Percentiles rank a stretch among this genome's conserved stretches.
Conservation (phyloP, 2,329 filamentous ascomycete genomes). For the Xylaria sp. region DNA sequence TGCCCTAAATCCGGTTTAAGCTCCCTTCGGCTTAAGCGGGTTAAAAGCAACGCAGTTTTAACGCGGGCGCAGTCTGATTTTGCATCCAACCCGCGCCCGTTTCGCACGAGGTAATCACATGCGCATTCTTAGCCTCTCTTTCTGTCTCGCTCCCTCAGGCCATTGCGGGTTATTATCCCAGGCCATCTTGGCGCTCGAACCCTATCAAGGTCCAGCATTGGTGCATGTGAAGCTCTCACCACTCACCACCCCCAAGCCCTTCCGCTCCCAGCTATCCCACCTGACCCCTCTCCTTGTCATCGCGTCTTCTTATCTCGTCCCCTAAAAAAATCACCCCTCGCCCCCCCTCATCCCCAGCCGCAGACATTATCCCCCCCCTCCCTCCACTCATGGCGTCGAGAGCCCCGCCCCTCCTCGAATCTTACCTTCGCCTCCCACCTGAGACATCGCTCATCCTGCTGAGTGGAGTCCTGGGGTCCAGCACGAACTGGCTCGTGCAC, state of each 20-base stretch:
- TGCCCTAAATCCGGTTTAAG: slow-evolving; percentile 18
- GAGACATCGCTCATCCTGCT: slow-evolving; percentile 59
- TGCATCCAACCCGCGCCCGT: no score
- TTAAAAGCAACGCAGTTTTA: background rate
- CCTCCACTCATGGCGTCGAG: slow-evolving; percentile 40
- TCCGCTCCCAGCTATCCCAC: background rate
- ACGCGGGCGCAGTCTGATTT: background rate
- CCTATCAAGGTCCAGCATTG: background rate
- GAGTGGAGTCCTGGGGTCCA: slow-evolving; percentile 61
- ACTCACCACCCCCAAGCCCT: background rate
- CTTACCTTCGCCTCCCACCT: slow-evolving; percentile 55
- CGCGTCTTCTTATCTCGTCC: no score
- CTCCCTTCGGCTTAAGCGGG: background rate
- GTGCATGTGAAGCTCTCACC: background rate
- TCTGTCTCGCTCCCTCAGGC: no score
- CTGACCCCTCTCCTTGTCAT: background rate
- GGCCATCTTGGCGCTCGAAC: background rate
- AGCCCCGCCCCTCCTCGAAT: slow-evolving; percentile 59
- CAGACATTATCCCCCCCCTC: background rate
- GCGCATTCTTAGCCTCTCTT: no score
- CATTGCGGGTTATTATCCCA: no score
- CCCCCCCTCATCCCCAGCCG: background rate
- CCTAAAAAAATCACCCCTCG: background rate
- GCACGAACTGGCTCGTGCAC: slow-evolving; percentile 60
- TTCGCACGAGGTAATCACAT: no score